Conservation (phyloP, 352 stramenopile genomes). For the Phytophthora boehmeriae region DNA sequence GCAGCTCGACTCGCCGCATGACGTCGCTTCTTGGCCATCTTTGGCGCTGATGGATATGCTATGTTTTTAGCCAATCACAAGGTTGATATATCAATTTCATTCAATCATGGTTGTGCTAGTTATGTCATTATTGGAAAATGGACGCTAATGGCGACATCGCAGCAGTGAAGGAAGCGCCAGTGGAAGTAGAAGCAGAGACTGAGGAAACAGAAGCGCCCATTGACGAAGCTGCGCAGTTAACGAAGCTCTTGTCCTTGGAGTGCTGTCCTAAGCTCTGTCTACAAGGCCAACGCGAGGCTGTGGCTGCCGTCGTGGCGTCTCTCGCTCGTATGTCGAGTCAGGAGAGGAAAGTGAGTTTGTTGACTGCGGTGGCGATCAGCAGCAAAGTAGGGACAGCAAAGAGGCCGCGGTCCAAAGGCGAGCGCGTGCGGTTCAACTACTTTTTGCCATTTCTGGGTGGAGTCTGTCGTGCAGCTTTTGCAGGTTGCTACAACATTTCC, state of each 20-base stretch:
- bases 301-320: background rate
- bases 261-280: slow-evolving; percentile 1
- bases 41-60: slow-evolving; percentile 6
- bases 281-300: background rate
- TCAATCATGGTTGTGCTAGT: background rate
- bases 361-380: background rate
- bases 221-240: background rate
- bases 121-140: too few relatives aligned
- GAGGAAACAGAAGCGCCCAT: background rate
- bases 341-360: background rate
- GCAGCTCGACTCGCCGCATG: slow-evolving; percentile 13
- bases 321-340: background rate
- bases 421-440: background rate
- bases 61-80: slow-evolving; percentile 11
- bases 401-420: background rate
- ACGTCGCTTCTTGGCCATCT: slow-evolving; percentile 51
- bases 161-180: background rate
- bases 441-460: background rate
- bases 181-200: background rate
- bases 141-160: too few relatives aligned
- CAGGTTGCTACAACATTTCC: background rate
- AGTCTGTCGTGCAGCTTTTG: background rate
- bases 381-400: background rate
- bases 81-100: background rate
- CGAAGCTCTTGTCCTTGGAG: background rate